Evolutionary conservation across 1,284 basidiomycete genomes (phyloP).

Genomic region (Inonotus obliquus): DNA sequence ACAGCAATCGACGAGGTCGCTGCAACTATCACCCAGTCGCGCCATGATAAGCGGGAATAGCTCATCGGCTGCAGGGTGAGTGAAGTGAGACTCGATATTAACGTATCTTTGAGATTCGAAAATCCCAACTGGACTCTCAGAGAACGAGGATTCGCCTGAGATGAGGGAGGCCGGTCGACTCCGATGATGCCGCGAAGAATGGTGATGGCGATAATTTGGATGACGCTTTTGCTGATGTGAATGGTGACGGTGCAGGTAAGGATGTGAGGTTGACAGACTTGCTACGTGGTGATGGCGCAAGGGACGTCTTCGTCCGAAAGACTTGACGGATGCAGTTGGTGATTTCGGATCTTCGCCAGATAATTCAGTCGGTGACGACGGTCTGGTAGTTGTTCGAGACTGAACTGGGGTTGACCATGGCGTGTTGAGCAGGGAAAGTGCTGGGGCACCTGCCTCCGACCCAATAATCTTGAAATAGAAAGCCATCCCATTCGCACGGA

Average conservation of each 20-base stretch:
- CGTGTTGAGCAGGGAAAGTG: slow-evolving; percentile 5
- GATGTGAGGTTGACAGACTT: background rate
- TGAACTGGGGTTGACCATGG: slow-evolving; percentile 18
- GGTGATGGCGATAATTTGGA: background rate
- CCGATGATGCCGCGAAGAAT: background rate
- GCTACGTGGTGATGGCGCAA: background rate
- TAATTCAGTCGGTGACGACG: slow-evolving; percentile 26
- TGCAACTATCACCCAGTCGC: slow-evolving; percentile 53
- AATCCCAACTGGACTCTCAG: slow-evolving; percentile 68
- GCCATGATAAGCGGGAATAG: slow-evolving; percentile 47
- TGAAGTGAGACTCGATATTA: slow-evolving; percentile 60
- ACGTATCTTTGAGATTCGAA: slow-evolving; percentile 79
- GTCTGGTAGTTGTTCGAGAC: slow-evolving; percentile 21
- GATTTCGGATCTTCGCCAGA: slow-evolving; percentile 21
- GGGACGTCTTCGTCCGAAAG: background rate
- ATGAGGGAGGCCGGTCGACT: background rate
- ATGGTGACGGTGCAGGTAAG: slow-evolving; percentile 5
- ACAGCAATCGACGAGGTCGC: slow-evolving; percentile 51
- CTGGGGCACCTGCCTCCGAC: slow-evolving; percentile 33
- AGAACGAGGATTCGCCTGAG: background rate
- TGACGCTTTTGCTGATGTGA: background rate
- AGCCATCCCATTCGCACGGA: slow-evolving; percentile 59
- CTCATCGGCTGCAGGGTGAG: slow-evolving; percentile 48
- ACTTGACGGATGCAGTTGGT: background rate
- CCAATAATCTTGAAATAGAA: slow-evolving; percentile 63